phyloP scores from a whole-genome alignment of 768 basidiomycete species.

The Suillus brevipes region DNA sequence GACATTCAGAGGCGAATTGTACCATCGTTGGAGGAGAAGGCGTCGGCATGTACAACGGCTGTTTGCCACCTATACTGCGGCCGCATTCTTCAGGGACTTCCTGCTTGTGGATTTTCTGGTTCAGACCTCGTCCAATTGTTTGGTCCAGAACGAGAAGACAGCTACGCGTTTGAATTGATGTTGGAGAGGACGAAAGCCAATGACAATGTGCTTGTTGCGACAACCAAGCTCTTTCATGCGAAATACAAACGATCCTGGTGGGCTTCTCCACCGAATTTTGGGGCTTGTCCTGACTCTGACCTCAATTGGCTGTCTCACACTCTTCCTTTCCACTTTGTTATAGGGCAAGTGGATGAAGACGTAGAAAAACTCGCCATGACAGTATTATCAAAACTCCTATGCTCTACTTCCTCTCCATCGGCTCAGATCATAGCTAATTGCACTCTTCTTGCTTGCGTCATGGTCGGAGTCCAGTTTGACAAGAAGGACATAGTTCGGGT shows the following conservation, averaged over 20 bases:
- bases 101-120: background rate
- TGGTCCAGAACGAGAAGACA: no score
- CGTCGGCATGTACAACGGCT: background rate
- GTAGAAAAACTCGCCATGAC: background rate
- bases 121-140: no score
- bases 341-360: background rate
- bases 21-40: background rate
- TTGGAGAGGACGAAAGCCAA: no score
- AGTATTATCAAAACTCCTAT: background rate
- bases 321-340: background rate
- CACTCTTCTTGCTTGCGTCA: background rate
- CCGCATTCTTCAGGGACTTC: background rate
- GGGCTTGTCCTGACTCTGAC: background rate
- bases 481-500: background rate
- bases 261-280: background rate
- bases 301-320: background rate
- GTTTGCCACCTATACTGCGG: background rate
- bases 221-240: background rate
- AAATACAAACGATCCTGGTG: no score
- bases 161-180: accelerated
- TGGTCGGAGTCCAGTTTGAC: background rate
- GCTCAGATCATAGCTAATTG: background rate
- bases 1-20: background rate
- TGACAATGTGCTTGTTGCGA: background rate
- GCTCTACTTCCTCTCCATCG: background rate